Evolutionary conservation across 1,139 yeast genomes (phyloP), one percentile per base, ranked within the genome.

Genomic region (Pichia sp.): DNA sequence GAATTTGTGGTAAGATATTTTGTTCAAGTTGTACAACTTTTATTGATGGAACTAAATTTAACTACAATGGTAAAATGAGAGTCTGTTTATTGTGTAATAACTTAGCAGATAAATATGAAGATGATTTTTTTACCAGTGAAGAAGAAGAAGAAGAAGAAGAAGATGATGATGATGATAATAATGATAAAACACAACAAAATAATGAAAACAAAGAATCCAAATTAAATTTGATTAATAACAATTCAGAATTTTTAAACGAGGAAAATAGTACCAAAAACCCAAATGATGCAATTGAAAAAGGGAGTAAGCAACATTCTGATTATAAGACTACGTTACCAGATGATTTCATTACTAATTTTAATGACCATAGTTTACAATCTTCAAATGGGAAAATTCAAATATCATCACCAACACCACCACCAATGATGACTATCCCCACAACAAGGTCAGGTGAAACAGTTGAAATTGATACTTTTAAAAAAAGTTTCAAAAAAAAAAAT

Each of bases 1-100:
- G 98, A 41, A 81, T 90, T 42, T 92, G 98, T 65, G 97, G 97
- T 3, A 97, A 90, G 62, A 92, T 92, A 36, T 92, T 89, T 59
- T 92, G 98, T 63, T 75, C 87, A 30, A 74, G 76, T n/a, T 92
- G 98, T 62, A 89, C 97, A 0, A 67, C 78, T 4, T 74, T 87
- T 53, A 79, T 89, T 11, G 75, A 87, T 3, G 95, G 95, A 35
- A 79, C 77, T 35, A 80, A 79, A 56, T 87, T 87, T 59, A 74
- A 75, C 32, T 78, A 79, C 55, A 71, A 71, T 32, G 95, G 90
- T 30, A 79, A 76, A 52, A 73, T 89, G 68, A 67, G 96, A 44
- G 89, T 87, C 2, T 89, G 97, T 59, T 73, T 76, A 48, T 81
- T 85, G 3, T 89, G 97, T 60, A 74, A 80, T 52, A 78, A 80